A percentile compares a stretch with the other conserved stretches of the same genome.
Conservation (phyloP, 768 basidiomycete genomes). For the Calocybe indica region DNA sequence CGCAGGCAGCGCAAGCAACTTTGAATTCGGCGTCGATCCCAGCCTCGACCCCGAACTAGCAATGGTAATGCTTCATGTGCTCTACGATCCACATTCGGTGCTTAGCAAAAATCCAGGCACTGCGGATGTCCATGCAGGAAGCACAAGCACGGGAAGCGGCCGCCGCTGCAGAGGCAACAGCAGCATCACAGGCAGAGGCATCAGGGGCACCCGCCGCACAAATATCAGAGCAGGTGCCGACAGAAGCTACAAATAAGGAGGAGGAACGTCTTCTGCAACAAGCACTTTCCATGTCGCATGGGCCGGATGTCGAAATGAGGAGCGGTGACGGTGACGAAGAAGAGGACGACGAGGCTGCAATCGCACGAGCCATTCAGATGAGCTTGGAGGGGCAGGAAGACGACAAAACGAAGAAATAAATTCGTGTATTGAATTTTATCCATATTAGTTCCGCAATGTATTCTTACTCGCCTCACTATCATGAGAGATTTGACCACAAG, state of each 20-base stretch:
- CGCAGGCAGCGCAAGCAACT: slow-evolving; percentile 46
- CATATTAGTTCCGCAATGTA: neutral
- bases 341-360: slow-evolving; percentile 84
- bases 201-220: slow-evolving; percentile 19
- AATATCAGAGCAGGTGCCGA: slow-evolving; percentile 22
- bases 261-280: slow-evolving; percentile 74
- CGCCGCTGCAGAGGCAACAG: slow-evolving; percentile 35
- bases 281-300: slow-evolving; percentile 72
- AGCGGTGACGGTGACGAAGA: slow-evolving; percentile 44
- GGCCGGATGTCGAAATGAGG: slow-evolving; percentile 48
- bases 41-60: slow-evolving; percentile 95
- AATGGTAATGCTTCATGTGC: slow-evolving; percentile 52
- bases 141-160: slow-evolving; percentile 73
- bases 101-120: slow-evolving; percentile 49
- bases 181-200: slow-evolving; percentile 25
- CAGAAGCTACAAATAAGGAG: slow-evolving; percentile 54
- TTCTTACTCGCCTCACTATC: neutral
- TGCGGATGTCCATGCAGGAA: slow-evolving; percentile 97
- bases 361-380: slow-evolving; percentile 88
- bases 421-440: neutral
- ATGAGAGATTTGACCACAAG: too few species aligned
- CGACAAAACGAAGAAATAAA: slow-evolving; percentile 30
- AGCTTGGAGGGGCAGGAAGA: slow-evolving; percentile 71
- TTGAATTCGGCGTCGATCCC: slow-evolving; percentile 92
- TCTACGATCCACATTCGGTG: neutral